phyloP scores from a whole-genome alignment of 257 asterid genomes.

The Lavandula angustifolia region DNA sequence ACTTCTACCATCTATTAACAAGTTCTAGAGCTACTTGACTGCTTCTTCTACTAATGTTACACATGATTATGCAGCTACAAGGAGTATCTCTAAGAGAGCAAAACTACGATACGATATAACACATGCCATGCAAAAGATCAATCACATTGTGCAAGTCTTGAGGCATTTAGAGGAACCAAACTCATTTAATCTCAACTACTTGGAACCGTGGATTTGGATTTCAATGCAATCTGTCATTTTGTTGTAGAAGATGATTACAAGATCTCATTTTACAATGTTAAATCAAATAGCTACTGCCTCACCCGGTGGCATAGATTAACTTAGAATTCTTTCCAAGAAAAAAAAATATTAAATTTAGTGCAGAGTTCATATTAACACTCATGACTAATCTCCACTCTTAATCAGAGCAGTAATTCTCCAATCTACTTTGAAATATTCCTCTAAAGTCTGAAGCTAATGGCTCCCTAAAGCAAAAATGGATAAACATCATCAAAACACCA shows the following conservation, averaged over 20 bases:
- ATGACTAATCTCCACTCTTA: background rate
- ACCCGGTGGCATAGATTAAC: background rate
- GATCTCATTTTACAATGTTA: background rate
- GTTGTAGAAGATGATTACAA: background rate
- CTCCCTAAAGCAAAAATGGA: too few species aligned
- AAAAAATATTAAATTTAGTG: background rate
- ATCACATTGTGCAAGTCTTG: background rate
- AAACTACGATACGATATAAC: background rate
- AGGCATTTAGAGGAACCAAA: background rate
- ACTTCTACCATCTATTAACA: background rate
- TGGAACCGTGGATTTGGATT: background rate
- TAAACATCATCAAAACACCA: background rate
- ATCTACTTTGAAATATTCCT: background rate
- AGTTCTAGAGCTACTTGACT: background rate
- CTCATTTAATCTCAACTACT: background rate
- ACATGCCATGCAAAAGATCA: background rate
- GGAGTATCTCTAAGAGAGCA: background rate
- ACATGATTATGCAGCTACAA: background rate
- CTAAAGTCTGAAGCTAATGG: background rate
- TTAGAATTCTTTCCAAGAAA: too few species aligned
- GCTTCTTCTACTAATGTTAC: background rate
- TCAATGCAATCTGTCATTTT: background rate
- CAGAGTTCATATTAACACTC: background rate
- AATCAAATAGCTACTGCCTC: background rate
- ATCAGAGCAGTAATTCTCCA: background rate